A percentile compares a stretch with the other conserved stretches of the same genome.
Evolutionary conservation across 495 filamentous ascomycete genomes (phyloP).

Genomic region (Penicillium mononematosum): DNA sequence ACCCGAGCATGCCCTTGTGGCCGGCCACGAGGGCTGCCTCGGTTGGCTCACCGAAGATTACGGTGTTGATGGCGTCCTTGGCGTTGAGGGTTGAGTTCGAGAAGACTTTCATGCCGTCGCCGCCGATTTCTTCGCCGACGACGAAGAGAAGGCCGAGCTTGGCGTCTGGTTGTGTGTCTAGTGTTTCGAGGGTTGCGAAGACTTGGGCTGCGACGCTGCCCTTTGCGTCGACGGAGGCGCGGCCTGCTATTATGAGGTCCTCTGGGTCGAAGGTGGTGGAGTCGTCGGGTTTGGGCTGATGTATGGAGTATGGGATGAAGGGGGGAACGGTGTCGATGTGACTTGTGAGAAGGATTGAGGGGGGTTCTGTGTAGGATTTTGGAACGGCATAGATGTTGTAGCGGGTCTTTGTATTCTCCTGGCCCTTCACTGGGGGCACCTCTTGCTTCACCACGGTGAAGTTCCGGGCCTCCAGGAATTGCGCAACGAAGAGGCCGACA

Average conservation of each 20-base stretch:
- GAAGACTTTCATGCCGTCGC: slow-evolving; percentile 75
- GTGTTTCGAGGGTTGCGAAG: slow-evolving; percentile 61
- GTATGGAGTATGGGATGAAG: slow-evolving; percentile 56
- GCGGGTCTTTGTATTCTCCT: slow-evolving; percentile 34
- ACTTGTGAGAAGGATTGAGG: slow-evolving; percentile 68
- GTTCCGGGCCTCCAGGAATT: slow-evolving; percentile 62
- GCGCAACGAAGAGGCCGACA: slow-evolving; percentile 64
- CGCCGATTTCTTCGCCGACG: slow-evolving; percentile 79
- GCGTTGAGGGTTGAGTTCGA: slow-evolving; percentile 41
- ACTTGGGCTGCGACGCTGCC: slow-evolving; percentile 80
- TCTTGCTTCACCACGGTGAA: slow-evolving; percentile 67
- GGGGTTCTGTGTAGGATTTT: slow-evolving; percentile 47
- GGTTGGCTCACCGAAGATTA: slow-evolving; percentile 91
- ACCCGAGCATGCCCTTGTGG: slow-evolving; percentile 77
- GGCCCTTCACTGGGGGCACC: slow-evolving; percentile 28
- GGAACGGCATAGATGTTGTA: slow-evolving; percentile 83
- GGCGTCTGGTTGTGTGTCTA: slow-evolving; percentile 41
- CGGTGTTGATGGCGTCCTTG: slow-evolving; percentile 53
- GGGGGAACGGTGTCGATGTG: slow-evolving; percentile 73
- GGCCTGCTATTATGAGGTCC: slow-evolving; percentile 60
- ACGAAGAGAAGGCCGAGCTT: slow-evolving; percentile 79
- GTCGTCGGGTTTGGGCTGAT: slow-evolving; percentile 9
- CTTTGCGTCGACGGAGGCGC: slow-evolving; percentile 90
- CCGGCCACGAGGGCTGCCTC: slow-evolving; percentile 81
- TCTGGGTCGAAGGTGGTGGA: slow-evolving; percentile 28